Percentiles rank a stretch among this genome's conserved stretches.
These are phyloP conservation scores for Leishmania braziliensis DNA, from an alignment of 208 protist genomes.

Conservation along the genomic window DNA sequence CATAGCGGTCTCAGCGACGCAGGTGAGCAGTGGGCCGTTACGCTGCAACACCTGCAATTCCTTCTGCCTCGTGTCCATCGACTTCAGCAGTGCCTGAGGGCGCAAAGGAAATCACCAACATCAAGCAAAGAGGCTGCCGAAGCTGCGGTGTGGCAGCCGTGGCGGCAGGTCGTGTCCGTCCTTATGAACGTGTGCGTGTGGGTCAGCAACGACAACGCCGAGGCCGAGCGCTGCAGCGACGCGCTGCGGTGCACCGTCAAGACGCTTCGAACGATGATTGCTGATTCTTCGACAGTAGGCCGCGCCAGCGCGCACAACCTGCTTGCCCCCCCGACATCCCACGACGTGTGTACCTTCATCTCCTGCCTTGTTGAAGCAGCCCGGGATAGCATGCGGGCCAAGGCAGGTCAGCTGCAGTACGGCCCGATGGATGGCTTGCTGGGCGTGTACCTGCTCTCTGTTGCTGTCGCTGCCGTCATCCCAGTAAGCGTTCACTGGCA, in stretches of 20 bases:
- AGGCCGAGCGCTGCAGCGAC: constrained; percentile 58
- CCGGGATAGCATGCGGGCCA: constrained; percentile 49
- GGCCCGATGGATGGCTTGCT: constrained; percentile 59
- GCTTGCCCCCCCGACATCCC: background rate
- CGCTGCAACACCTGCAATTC: constrained; percentile 46
- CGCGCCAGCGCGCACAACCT: constrained; percentile 1
- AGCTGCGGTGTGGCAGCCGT: constrained; percentile 15
- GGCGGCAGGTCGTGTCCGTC: constrained; percentile 23
- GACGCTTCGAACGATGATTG: background rate
- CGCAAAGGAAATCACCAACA: background rate
- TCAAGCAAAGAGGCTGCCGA: no score
- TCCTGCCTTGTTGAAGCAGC: constrained; percentile 36
- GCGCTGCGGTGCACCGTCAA: constrained; percentile 33
- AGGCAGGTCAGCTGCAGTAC: constrained; percentile 62
- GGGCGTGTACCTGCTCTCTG: constrained; percentile 50
- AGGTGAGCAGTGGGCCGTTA: constrained; percentile 44
- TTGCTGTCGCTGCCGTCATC: constrained; percentile 20
- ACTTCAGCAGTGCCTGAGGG: constrained; percentile 17
- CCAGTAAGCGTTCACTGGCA: background rate
- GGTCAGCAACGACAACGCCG: constrained; percentile 73
- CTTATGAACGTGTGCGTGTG: constrained; percentile 81
- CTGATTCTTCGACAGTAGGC: constrained; percentile 12
- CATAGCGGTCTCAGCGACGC: constrained; percentile 34
- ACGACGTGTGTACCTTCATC: constrained; percentile 21
- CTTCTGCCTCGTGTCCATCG: constrained; percentile 18